A percentile compares a stretch with the other conserved stretches of the same genome.
These are phyloP conservation scores for Suhomyces sp. DNA, from an alignment of 805 yeast genomes.

Conservation along the genomic window DNA sequence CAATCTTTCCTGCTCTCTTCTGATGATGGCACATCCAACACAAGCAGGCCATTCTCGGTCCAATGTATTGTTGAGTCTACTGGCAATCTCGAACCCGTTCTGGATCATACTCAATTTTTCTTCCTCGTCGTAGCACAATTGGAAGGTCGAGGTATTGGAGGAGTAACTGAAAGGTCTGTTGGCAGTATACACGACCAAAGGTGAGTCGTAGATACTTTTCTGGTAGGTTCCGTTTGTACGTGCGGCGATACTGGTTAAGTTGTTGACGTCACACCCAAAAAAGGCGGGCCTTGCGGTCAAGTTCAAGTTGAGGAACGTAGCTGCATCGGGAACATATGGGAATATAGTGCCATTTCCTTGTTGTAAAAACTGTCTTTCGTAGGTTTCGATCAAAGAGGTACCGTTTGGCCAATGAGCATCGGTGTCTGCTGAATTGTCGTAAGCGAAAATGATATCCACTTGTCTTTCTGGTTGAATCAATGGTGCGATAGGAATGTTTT, in stretches of 20 bases:
- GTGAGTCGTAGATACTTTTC: slow-evolving; percentile 13
- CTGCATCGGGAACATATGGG: slow-evolving; percentile 24
- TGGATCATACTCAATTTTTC: slow-evolving; percentile 23
- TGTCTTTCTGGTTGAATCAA: slow-evolving; percentile 58
- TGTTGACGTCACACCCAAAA: slow-evolving; percentile 26
- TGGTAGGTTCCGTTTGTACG: slow-evolving; percentile 5
- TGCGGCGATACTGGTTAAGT: slow-evolving; percentile 18
- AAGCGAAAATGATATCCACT: slow-evolving; percentile 64
- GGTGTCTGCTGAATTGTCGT: slow-evolving; percentile 66
- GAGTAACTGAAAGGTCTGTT: slow-evolving; percentile 27
- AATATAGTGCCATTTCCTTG: slow-evolving; percentile 24
- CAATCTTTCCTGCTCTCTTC: slow-evolving; percentile 24
- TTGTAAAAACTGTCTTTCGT: slow-evolving; percentile 51
- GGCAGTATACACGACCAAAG: slow-evolving; percentile 28
- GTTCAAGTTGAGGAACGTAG: slow-evolving; percentile 24
- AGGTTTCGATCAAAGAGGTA: slow-evolving; percentile 52
- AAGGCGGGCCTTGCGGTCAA: slow-evolving; percentile 27
- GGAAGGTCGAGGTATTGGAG: slow-evolving; percentile 28
- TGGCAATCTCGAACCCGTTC: slow-evolving; percentile 27
- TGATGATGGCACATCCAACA: slow-evolving; percentile 28
- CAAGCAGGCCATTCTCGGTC: slow-evolving; percentile 23
- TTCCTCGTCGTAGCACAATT: slow-evolving; percentile 22
- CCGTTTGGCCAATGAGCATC: slow-evolving; percentile 65
- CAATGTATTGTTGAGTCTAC: slow-evolving; percentile 18
- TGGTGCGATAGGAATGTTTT: slow-evolving; percentile 68